Evolutionary conservation across 2,329 filamentous ascomycete species (phyloP), one percentile per base, ranked within the genome.

Genomic region (Monosporascus sp.): DNA sequence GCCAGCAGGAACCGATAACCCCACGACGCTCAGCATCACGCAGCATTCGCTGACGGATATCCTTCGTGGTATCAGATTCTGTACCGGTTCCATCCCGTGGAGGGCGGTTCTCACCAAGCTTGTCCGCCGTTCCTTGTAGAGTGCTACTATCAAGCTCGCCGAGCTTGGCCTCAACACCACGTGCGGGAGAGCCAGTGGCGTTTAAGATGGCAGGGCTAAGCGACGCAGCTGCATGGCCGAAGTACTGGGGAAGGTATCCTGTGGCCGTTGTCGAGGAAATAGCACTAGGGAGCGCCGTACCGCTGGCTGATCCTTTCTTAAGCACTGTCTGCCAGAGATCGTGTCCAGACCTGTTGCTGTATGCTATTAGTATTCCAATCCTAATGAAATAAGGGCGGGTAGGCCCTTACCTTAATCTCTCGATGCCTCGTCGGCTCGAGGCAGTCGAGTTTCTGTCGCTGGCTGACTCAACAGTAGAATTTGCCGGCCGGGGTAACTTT

Each of bases 241-340:
- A 65, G 52, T 79, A 81, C 34, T 80, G 76, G 17, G 79, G 80
- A 46, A 83, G 65, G 44, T 77, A 73, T n/a, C 78, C 80, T 27
- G 75, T 78, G 7, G 75, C 79, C 14, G 78, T 82, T 45, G 74
- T 77, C 3, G 79, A 76, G 3, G 78, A 79, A 47, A 83, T 67
- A 9, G 78, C 70, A 48, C 78, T 70, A 11, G 76, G 75, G 45
- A 76, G 68, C 7, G 66, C 74, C 45, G 68, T 68, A 46, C 70
- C 74, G 54, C 75, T 80, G 14, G 77, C 68, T 37, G 77, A 72
- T n/a, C 75, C 75, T 59, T 76, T 79, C 65, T 76, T 80, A 59
- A 79, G 62, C 68, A 81, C 72, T 17, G 67, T 72, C 55, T 77
- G 74, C 77, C 74, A 76, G 34, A 81, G 70, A 25, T 76, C 72